Evolutionary conservation across 73 alveolate species (phyloP).

Genomic region (Paramecium biaurelia): DNA sequence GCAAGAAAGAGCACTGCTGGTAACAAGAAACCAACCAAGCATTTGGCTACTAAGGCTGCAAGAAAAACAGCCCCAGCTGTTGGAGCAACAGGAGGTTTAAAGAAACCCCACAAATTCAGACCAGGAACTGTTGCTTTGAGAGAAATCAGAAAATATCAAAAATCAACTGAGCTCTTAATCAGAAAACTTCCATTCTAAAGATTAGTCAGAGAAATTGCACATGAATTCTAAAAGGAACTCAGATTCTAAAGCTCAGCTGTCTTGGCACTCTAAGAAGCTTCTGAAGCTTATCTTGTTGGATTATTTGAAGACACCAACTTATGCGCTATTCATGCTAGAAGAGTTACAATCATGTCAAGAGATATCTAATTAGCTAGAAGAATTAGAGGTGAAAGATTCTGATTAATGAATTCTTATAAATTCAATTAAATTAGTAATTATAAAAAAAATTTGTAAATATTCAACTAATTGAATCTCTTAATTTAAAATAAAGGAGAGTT

Average conservation of each 20-base stretch:
- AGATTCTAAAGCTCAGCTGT: slow-evolving; percentile 93
- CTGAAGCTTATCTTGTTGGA: slow-evolving; percentile 92
- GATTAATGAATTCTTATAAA: slow-evolving; percentile 32
- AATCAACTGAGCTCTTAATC: slow-evolving; percentile 84
- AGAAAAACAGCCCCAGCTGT: slow-evolving; percentile 84
- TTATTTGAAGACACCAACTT: slow-evolving; percentile 92
- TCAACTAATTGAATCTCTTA: neutral
- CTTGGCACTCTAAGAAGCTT: slow-evolving; percentile 94
- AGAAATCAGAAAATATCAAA: slow-evolving; percentile 87
- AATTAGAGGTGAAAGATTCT: slow-evolving; percentile 92
- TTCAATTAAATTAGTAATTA: neutral
- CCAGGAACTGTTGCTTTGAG: slow-evolving; percentile 94
- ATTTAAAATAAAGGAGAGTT: neutral
- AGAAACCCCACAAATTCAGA: slow-evolving; percentile 92
- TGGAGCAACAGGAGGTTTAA: slow-evolving; percentile 64
- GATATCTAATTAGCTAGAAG: slow-evolving; percentile 94
- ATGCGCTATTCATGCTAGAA: slow-evolving; percentile 94
- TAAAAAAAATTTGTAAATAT: neutral
- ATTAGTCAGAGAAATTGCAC: slow-evolving; percentile 93
- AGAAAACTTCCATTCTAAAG: slow-evolving; percentile 95
- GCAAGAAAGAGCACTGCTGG: slow-evolving; percentile 77
- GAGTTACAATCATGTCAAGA: slow-evolving; percentile 94
- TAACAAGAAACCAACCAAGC: slow-evolving; percentile 80
- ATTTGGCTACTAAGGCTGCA: slow-evolving; percentile 86
- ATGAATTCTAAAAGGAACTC: slow-evolving; percentile 87